These are phyloP conservation scores for Prunus kanzakura DNA, from an alignment of 306 rosid genomes.

Conservation along the genomic window DNA sequence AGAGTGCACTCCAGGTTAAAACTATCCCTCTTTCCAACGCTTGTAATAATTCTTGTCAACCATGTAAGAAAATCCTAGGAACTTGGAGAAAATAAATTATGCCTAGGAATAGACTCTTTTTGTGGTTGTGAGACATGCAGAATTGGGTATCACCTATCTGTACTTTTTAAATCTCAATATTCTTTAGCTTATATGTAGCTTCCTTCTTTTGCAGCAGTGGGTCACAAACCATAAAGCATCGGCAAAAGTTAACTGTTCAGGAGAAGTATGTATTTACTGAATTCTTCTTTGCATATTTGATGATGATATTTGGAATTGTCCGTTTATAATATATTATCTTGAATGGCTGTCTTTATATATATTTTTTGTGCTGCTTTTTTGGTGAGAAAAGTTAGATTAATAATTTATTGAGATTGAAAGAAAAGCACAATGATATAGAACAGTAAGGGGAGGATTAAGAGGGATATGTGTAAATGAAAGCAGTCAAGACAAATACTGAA, in stretches of 20 bases:
- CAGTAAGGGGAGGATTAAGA: not conserved
- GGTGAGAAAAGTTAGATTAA: not conserved
- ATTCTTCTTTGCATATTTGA: not conserved
- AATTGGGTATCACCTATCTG: not conserved
- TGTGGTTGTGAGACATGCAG: constrained; percentile 15
- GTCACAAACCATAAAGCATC: constrained; percentile 47
- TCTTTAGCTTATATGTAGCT: constrained; percentile 5
- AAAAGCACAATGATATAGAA: not conserved
- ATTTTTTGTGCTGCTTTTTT: not conserved
- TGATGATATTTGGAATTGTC: not conserved
- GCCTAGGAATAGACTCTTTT: not conserved
- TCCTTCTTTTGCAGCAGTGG: constrained; percentile 47
- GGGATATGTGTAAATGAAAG: no score
- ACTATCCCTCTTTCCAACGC: not conserved
- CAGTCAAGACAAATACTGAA: not conserved
- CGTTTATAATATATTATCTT: not conserved
- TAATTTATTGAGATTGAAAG: not conserved
- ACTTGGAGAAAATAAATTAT: not conserved
- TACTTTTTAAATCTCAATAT: constrained; percentile 2
- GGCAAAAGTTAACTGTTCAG: constrained; percentile 48
- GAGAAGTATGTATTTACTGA: constrained; percentile 59
- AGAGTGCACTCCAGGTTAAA: constrained; percentile 74
- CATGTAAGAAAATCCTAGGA: constrained; percentile 5
- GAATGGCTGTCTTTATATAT: not conserved
- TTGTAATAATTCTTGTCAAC: not conserved